Evolutionary conservation across 2,329 filamentous ascomycete genomes (phyloP).

Genomic region (Colletotrichum sp.): DNA sequence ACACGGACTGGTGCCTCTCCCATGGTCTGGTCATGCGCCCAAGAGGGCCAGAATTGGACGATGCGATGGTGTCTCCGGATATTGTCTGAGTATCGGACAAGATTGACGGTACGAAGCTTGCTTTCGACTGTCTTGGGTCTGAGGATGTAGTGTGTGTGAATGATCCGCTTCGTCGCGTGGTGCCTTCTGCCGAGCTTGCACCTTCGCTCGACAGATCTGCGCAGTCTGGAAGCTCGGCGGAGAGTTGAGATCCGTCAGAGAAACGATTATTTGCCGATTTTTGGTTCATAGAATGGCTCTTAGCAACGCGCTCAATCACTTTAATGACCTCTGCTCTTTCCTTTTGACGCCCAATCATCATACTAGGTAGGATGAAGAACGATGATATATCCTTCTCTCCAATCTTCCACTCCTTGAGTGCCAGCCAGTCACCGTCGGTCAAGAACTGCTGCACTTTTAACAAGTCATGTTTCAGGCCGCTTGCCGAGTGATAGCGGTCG

Average conservation of each 20-base stretch:
- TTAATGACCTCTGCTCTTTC: conserved; percentile 74
- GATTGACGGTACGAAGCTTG: conserved; percentile 44
- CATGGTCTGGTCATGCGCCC: conserved; percentile 48
- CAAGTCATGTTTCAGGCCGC: conserved; percentile 84
- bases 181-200: conserved; percentile 61
- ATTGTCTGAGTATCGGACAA: conserved; percentile 44
- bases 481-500: conserved; percentile 89
- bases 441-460: conserved; percentile 75
- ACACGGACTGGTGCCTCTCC: conserved; percentile 58
- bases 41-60: conserved; percentile 43
- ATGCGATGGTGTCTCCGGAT: conserved; percentile 53
- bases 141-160: conserved; percentile 49
- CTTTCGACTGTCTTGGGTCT: conserved; percentile 44
- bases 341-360: conserved; percentile 79
- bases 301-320: conserved; percentile 79
- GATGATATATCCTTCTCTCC: conserved; percentile 89
- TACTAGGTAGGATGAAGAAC: conserved; percentile 84
- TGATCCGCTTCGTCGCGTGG: conserved; percentile 52
- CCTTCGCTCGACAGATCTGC: conserved; percentile 65
- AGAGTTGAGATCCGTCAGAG: conserved; percentile 60
- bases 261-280: conserved; percentile 48
- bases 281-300: conserved; percentile 59
- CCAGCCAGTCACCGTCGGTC: conserved; percentile 73
- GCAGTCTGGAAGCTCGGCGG: conserved; percentile 51
- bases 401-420: conserved; percentile 76